Evolutionary conservation across 306 rosid genomes (phyloP), one percentile per base, ranked within the genome.

Genomic region (Vigna angularis): DNA sequence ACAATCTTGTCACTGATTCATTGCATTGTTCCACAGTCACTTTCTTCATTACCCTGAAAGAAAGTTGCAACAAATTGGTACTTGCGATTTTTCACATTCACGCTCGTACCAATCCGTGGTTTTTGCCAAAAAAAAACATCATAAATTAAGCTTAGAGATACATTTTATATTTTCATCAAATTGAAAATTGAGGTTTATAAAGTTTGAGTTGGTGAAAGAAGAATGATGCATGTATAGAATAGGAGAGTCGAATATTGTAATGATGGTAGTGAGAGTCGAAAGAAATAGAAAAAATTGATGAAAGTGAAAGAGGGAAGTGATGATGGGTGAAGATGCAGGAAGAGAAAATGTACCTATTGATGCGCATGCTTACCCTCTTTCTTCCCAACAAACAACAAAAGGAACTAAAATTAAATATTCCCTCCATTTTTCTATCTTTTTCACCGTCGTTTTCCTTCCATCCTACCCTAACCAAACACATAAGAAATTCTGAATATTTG

Each of bases 291-390:
- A 20, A 20, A 20, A 20, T 20, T 20, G 22, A 20, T 20, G 22
- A 20, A 20, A 20, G 22, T 18, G 18, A 18, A 18, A 18, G 18
- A 18, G 18, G 18, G 18, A 18, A 18, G 18, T 20, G 22, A 20
- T 20, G 22, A 20, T 20, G 22, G 18, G 22, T 20, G 22, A 20
- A 20, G 22, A 20, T 20, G 22, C 0, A 20, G 22, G 22, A 20
- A 20, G 22, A 20, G 22, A 20, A 20, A 20, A 20, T 20, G 22
- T 20, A 20, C 83, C 81, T 13, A 45, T 74, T 73, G 84, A 83
- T 24, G 87, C 87, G 85, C 90, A 81, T 87, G 88, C 89, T 83
- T 67, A 76, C 58, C 79, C 69, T 76, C 42, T 57, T 38, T 61
- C 15, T 65, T 66, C 67, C 57, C 48, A 77, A 67, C 74, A 66